A percentile compares a stretch with the other conserved stretches of the same genome.
Conservation (phyloP, 768 basidiomycete species). For the Lepiota subincarnata region DNA sequence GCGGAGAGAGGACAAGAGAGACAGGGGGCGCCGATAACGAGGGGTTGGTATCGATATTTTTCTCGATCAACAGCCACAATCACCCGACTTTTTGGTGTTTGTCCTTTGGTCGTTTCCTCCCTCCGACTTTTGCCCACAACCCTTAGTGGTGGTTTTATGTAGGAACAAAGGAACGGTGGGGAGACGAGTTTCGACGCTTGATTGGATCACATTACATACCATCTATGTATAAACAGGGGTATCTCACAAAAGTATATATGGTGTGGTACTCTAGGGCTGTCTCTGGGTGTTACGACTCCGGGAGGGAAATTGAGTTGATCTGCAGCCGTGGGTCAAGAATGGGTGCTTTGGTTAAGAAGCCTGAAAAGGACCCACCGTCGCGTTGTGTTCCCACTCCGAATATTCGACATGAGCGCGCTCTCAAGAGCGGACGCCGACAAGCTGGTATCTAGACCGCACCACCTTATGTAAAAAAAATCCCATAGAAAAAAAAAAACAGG, state of each 20-base stretch:
- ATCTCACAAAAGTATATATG: not conserved
- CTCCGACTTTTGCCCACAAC: no score
- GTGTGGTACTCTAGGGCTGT: not conserved
- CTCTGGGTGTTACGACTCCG: constrained; percentile 6
- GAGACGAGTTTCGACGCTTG: not conserved
- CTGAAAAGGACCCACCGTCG: constrained; percentile 52
- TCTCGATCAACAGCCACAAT: not conserved
- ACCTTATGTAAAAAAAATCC: not conserved
- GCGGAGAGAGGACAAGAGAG: constrained; percentile 10
- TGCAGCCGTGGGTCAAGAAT: not conserved
- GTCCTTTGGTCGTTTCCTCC: no score
- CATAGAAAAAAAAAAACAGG: not conserved
- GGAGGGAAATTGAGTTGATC: constrained; percentile 8
- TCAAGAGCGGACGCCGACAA: constrained; percentile 77
- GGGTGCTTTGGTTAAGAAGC: not conserved
- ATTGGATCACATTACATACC: constrained; percentile 1
- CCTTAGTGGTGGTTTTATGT: not conserved
- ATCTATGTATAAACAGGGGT: not conserved
- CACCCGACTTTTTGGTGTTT: no score
- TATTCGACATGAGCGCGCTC: constrained; percentile 76
- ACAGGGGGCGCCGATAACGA: constrained; percentile 6
- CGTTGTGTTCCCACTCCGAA: constrained; percentile 52
- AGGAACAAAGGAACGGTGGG: not conserved
- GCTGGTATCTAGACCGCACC: constrained; percentile 51
- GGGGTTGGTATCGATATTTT: not conserved